Evolutionary conservation across 1,284 basidiomycete species (phyloP).

Genomic region (Apiotrichum siamense): DNA sequence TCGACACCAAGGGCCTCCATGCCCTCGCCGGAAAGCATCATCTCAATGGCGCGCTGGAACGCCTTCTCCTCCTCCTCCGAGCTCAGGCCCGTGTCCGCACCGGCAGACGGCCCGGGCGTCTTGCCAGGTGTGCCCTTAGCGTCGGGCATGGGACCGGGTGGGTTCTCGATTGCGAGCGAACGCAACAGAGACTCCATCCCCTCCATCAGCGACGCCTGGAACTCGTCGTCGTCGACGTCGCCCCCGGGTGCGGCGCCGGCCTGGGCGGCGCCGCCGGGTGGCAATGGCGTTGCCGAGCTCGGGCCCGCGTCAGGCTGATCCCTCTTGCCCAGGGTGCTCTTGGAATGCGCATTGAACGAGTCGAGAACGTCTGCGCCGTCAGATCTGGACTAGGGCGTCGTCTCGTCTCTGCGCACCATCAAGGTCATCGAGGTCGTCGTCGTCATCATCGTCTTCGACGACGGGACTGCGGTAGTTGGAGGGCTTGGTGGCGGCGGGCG

Average conservation of each 20-base stretch:
- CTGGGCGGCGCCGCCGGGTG: slow-evolving; percentile 31
- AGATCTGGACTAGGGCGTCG: neutral
- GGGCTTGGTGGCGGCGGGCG: neutral
- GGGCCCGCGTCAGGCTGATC: slow-evolving; percentile 3
- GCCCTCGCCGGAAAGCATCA: slow-evolving; percentile 61
- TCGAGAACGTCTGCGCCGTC: slow-evolving; percentile 37
- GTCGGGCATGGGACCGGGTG: slow-evolving; percentile 36
- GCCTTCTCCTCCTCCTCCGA: slow-evolving; percentile 46
- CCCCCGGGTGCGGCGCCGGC: slow-evolving; percentile 16
- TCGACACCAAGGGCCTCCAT: slow-evolving; percentile 54
- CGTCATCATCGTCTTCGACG: slow-evolving; percentile 33
- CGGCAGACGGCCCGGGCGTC: slow-evolving; percentile 5
- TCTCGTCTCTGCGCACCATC: slow-evolving; percentile 29
- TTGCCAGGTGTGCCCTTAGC: neutral
- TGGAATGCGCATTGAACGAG: slow-evolving; percentile 32
- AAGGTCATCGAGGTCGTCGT: slow-evolving; percentile 42
- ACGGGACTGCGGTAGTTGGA: slow-evolving; percentile 16
- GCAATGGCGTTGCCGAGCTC: slow-evolving; percentile 19
- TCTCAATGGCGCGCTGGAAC: slow-evolving; percentile 66
- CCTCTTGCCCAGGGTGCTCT: slow-evolving; percentile 9
- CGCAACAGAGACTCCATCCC: slow-evolving; percentile 82
- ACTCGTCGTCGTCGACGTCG: slow-evolving; percentile 51
- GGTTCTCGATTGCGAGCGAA: slow-evolving; percentile 54
- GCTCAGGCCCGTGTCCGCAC: slow-evolving; percentile 17
- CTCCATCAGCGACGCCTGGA: slow-evolving; percentile 66